Percentiles rank a stretch among this genome's conserved stretches.
These are phyloP conservation scores for Solanum ossicruentum DNA, from an alignment of 257 asterid genomes.

Conservation along the genomic window DNA sequence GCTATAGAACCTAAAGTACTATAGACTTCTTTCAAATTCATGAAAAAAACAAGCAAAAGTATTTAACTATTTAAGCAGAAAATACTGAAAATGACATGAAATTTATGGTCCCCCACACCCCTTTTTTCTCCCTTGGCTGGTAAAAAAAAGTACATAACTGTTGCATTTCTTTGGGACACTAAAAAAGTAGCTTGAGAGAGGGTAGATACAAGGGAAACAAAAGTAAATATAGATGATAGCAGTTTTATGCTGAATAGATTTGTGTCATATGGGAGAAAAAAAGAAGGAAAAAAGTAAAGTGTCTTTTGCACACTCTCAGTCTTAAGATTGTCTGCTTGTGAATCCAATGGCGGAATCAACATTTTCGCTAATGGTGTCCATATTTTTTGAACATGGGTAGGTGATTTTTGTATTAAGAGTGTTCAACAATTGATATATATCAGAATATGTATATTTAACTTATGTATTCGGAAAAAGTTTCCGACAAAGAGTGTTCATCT, in stretches of 20 bases:
- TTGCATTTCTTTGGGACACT: slow-evolving; percentile 65
- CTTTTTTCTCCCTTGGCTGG: slow-evolving; percentile 22
- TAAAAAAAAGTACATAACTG: slow-evolving; percentile 30
- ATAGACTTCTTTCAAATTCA: slow-evolving; percentile 33
- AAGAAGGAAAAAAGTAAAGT: slow-evolving; percentile 33
- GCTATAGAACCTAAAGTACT: slow-evolving; percentile 40
- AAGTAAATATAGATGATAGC: not conserved
- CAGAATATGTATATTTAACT: no score
- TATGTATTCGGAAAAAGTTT: no score
- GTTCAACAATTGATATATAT: no score
- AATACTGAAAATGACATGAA: slow-evolving; percentile 30
- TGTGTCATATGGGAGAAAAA: slow-evolving; percentile 25
- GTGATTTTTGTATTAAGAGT: no score
- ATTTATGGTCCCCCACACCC: slow-evolving; percentile 42
- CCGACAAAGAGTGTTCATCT: no score
- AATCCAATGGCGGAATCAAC: no score
- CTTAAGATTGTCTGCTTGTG: slow-evolving; percentile 48
- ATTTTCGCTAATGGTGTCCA: no score
- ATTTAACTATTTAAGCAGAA: slow-evolving; percentile 23
- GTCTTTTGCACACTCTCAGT: slow-evolving; percentile 54
- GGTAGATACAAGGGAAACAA: slow-evolving; percentile 5
- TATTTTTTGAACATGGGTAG: no score
- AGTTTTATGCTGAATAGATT: slow-evolving; percentile 26
- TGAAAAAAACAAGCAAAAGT: slow-evolving; percentile 20
- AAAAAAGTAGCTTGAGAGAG: slow-evolving; percentile 43